A percentile compares a stretch with the other conserved stretches of the same genome.
phyloP scores from a whole-genome alignment of 257 asterid species.

The Avicennia marina region DNA sequence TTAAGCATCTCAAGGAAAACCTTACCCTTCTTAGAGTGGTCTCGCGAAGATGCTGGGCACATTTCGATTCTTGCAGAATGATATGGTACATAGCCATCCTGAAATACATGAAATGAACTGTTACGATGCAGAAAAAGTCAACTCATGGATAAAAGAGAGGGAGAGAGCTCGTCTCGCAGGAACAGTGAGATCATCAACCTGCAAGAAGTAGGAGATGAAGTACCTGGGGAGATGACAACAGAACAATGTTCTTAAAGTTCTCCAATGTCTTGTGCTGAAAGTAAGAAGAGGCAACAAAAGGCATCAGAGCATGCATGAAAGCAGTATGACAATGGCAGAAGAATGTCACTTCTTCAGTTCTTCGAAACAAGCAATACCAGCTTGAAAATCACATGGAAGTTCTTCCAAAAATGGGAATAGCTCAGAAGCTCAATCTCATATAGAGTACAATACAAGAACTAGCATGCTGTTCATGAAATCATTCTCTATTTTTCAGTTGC shows the following conservation, averaged over 20 bases:
- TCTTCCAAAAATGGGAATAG: no score
- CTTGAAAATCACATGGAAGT: no score
- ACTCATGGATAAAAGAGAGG: no score
- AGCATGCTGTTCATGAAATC: no score
- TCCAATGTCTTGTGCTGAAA: conserved; percentile 85
- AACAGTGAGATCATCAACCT: background rate
- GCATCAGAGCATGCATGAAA: conserved; percentile 18
- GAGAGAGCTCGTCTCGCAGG: no score
- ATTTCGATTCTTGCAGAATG: conserved; percentile 96
- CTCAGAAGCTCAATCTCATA: no score
- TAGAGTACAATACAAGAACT: no score
- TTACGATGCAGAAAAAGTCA: no score
- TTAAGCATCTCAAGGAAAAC: conserved; percentile 87
- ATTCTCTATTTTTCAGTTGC: no score
- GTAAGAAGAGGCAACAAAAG: conserved; percentile 3
- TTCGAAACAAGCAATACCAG: no score
- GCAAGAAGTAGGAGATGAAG: conserved; percentile 4
- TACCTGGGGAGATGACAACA: conserved; percentile 96
- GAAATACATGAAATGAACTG: background rate
- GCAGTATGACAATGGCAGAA: no score
- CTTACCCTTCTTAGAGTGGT: conserved; percentile 80
- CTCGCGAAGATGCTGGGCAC: conserved; percentile 95
- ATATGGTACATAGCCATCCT: conserved; percentile 98
- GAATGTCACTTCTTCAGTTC: no score
- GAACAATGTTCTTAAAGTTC: conserved; percentile 72